Evolutionary conservation across 495 filamentous ascomycete genomes (phyloP), one percentile per base, ranked within the genome.

Genomic region (Penicillium samsonianum): DNA sequence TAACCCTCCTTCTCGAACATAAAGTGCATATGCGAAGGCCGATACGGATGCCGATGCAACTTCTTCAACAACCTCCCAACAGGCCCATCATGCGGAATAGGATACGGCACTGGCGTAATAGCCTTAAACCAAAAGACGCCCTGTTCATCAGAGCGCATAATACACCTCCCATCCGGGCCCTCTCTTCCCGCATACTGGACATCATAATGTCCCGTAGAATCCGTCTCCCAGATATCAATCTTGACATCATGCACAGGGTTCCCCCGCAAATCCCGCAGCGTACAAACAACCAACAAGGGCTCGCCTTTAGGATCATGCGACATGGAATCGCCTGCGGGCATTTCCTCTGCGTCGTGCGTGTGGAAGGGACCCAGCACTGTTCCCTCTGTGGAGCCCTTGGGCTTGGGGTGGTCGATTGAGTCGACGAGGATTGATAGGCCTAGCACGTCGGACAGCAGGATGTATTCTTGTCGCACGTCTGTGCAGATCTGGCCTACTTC

Each of bases 171-270:
- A 76, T 92, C 91, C 0, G 91, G 89, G 16, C 82, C 85, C 20
- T 80, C 70, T 12, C 87, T 74, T 28, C 85, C 85, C 0, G 82
- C 75, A 65, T 93, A 87, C 75, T 96, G 92, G 55, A 96, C 90
- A 72, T 97, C 92, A 68, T 97, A 97, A 62, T 87, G 86, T 11
- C 92, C 92, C 25, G 84, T 84, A 50, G 83, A 87, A 65, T 97
- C 91, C 17, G 92, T 93, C 74, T 96, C 92, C 92, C 92, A 97
- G 65, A 96, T 91, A 70, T 96, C 91, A 61, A 96, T 82, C 67
- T 87, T 90, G 2, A 88, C 90, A 47, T 76, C 84, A 12, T 76
- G 55, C 23, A 96, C 77, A 0, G 92, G 90, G 11, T 74, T 76
- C 0, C 90, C 91, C 6, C 67, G 30, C 1, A 80, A 82, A 71